A percentile compares a stretch with the other conserved stretches of the same genome.
These are phyloP conservation scores for Metschnikowia anglica DNA, from an alignment of 805 yeast genomes.

Conservation along the genomic window DNA sequence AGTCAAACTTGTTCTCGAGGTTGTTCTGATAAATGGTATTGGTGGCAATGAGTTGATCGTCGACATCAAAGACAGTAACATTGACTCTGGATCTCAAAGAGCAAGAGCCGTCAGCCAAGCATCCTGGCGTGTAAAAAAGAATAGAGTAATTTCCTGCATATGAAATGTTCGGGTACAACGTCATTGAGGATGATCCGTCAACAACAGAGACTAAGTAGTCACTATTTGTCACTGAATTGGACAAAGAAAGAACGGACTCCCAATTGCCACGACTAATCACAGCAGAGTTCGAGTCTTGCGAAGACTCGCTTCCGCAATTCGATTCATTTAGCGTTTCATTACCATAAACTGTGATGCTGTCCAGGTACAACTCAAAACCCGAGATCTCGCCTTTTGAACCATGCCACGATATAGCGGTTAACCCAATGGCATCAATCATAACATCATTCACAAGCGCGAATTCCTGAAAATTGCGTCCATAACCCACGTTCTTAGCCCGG, in stretches of 20 bases:
- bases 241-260: conserved; percentile 25
- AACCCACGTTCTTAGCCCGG: conserved; percentile 39
- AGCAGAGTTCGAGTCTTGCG: conserved; percentile 27
- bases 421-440: conserved; percentile 56
- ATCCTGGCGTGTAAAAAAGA: conserved; percentile 83
- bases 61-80: conserved; percentile 59
- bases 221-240: conserved; percentile 26
- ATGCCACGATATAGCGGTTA: conserved; percentile 65
- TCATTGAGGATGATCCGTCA: conserved; percentile 31
- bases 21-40: conserved; percentile 75
- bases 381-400: conserved; percentile 68
- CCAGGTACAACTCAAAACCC: conserved; percentile 71
- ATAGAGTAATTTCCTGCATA: conserved; percentile 75
- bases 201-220: conserved; percentile 36
- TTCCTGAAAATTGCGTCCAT: conserved; percentile 63
- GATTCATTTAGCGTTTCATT: conserved; percentile 70
- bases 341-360: conserved; percentile 64
- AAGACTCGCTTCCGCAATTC: conserved; percentile 46
- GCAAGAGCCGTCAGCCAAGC: conserved; percentile 68
- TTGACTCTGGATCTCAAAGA: conserved; percentile 70
- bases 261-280: conserved; percentile 31
- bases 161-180: conserved; percentile 66
- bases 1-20: conserved; percentile 74
- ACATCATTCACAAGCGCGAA: conserved; percentile 75
- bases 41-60: conserved; percentile 44